These are phyloP conservation scores for Strobilomyces echinocephalus DNA, from an alignment of 768 basidiomycete genomes.

Conservation along the genomic window DNA sequence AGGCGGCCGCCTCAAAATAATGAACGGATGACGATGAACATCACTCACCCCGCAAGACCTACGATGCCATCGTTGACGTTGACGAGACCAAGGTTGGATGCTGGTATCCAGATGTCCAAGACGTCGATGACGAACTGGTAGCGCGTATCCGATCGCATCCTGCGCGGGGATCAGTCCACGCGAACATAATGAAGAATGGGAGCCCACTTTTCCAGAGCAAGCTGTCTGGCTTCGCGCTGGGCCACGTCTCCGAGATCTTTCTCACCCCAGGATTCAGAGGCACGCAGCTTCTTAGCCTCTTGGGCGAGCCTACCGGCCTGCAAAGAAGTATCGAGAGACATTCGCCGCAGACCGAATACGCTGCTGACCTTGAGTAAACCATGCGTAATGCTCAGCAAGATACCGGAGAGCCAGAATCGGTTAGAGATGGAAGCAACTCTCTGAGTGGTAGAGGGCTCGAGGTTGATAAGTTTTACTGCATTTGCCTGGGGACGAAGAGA, in stretches of 20 bases:
- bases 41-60: slow-evolving; percentile 77
- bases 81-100: slow-evolving; percentile 70
- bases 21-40: background rate
- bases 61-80: slow-evolving; percentile 79
- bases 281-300: slow-evolving; percentile 52
- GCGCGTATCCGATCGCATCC: slow-evolving; percentile 60
- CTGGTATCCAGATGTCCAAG: slow-evolving; percentile 88
- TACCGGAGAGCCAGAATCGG: slow-evolving; percentile 86
- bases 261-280: slow-evolving; percentile 46
- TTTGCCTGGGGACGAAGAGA: slow-evolving; percentile 46
- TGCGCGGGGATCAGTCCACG: slow-evolving; percentile 25
- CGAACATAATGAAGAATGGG: background rate
- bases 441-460: slow-evolving; percentile 57
- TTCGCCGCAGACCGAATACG: background rate
- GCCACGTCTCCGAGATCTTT: slow-evolving; percentile 66
- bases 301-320: slow-evolving; percentile 59
- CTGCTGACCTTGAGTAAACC: slow-evolving; percentile 58
- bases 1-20: slow-evolving; percentile 2
- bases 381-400: slow-evolving; percentile 72
- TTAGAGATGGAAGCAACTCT: slow-evolving; percentile 63
- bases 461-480: slow-evolving; percentile 56
- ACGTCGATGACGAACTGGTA: slow-evolving; percentile 82
- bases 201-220: slow-evolving; percentile 50
- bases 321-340: background rate
- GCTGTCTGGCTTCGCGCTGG: slow-evolving; percentile 61